phyloP scores from a whole-genome alignment of 2,329 filamentous ascomycete genomes.

The Chalaropsis thielavioides region DNA sequence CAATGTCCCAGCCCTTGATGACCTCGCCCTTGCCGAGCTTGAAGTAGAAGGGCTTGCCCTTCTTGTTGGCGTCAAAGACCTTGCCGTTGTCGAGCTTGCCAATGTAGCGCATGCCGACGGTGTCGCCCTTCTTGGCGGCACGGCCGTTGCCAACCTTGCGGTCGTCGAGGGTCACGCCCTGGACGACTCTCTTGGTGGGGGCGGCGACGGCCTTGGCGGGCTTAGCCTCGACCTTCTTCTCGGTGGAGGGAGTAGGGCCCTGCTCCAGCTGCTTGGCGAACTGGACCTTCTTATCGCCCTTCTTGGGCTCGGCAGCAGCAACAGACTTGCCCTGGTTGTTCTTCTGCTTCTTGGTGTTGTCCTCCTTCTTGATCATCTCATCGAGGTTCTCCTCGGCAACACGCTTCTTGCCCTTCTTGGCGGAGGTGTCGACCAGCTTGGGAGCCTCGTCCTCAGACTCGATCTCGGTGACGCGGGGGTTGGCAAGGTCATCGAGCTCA shows the following conservation, averaged over 20 bases:
- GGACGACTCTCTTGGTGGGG: constrained; percentile 60
- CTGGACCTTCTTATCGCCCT: constrained; percentile 85
- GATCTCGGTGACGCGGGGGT: constrained; percentile 73
- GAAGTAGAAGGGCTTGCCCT: constrained; percentile 93
- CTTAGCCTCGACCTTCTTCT: constrained; percentile 32
- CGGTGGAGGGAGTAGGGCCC: constrained; percentile 65
- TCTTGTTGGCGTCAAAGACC: constrained; percentile 98
- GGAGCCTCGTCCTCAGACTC: constrained; percentile 61
- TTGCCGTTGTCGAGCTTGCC: constrained; percentile 92
- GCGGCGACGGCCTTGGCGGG: constrained; percentile 23
- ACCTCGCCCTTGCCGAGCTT: constrained; percentile 89
- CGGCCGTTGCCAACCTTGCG: constrained; percentile 80
- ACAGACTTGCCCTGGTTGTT: constrained; percentile 93
- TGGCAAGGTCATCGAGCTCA: constrained; percentile 61
- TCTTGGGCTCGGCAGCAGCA: constrained; percentile 41
- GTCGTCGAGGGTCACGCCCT: constrained; percentile 88
- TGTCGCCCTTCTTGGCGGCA: constrained; percentile 77
- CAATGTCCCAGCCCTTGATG: constrained; percentile 98
- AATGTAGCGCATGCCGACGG: constrained; percentile 90
- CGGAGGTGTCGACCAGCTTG: constrained; percentile 39
- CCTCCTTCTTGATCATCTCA: constrained; percentile 62
- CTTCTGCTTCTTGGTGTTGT: constrained; percentile 90
- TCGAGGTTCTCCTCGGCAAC: constrained; percentile 69
- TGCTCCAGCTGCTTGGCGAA: constrained; percentile 99
- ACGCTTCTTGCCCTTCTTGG: constrained; percentile 84